These are phyloP conservation scores for Lichtheimia ramosa DNA, from an alignment of 371 early-diverging fungal species.

Conservation along the genomic window DNA sequence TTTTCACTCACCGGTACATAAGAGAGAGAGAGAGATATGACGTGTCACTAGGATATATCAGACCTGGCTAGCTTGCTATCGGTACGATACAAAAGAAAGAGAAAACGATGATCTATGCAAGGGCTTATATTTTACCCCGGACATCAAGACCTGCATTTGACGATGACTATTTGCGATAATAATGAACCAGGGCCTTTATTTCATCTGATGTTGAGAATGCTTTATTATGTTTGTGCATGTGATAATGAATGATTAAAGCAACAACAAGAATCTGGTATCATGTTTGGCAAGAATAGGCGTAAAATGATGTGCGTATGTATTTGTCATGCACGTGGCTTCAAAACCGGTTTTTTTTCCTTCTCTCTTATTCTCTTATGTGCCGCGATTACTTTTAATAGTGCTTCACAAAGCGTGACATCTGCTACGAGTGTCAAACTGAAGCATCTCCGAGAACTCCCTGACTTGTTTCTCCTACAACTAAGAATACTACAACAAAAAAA, in stretches of 20 bases:
- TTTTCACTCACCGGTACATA: no score
- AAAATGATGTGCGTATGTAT: not conserved
- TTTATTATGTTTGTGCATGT: not conserved
- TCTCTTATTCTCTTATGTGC: not conserved
- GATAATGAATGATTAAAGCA: not conserved
- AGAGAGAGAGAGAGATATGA: no score
- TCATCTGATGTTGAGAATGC: no score
- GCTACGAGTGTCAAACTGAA: not conserved
- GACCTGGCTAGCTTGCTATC: no score
- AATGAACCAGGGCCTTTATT: no score
- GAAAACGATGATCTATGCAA: no score
- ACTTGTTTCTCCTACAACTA: not conserved
- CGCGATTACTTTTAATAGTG: not conserved
- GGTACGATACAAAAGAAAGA: no score
- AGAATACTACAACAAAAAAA: not conserved
- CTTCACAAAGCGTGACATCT: conserved; percentile 2
- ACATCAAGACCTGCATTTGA: no score
- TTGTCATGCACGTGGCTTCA: conserved; percentile 1
- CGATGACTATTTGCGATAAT: no score
- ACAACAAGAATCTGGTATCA: not conserved
- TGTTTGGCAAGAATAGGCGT: not conserved
- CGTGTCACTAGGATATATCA: no score
- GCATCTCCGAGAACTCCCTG: not conserved
- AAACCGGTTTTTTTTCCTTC: not conserved
- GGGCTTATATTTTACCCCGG: no score